These are phyloP conservation scores for Paramecium pentaurelia DNA, from an alignment of 73 alveolate species.

Conservation along the genomic window DNA sequence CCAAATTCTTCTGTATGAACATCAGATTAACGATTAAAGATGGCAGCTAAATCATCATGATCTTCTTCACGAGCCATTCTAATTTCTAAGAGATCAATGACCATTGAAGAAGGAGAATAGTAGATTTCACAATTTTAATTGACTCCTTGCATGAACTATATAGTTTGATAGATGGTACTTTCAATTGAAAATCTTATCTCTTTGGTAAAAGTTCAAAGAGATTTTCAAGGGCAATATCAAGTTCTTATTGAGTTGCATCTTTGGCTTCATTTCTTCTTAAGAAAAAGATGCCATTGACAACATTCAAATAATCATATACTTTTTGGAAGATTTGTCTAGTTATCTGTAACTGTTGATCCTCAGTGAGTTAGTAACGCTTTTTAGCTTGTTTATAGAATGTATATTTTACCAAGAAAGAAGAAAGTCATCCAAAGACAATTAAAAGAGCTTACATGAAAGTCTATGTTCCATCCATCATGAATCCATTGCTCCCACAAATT, in stretches of 20 bases:
- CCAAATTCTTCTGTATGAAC: conserved; percentile 88
- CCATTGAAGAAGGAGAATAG: conserved; percentile 76
- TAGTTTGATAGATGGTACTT: conserved; percentile 15
- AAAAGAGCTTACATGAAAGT: conserved; percentile 50
- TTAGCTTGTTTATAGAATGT: background rate
- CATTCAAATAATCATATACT: conserved; percentile 80
- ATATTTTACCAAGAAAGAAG: conserved; percentile 56
- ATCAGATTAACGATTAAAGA: conserved; percentile 81
- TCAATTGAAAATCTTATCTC: background rate
- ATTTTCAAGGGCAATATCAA: conserved; percentile 6
- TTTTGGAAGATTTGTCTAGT: conserved; percentile 76
- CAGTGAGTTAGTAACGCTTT: conserved; percentile 29
- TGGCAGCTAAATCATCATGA: conserved; percentile 91
- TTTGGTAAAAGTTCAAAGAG: background rate
- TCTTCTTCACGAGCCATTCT: conserved; percentile 92
- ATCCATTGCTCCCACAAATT: conserved; percentile 81
- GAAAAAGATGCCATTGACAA: conserved; percentile 77
- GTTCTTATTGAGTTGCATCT: conserved; percentile 19
- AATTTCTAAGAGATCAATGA: conserved; percentile 87
- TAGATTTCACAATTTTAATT: conserved; percentile 81
- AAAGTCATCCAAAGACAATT: conserved; percentile 85
- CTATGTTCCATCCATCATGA: conserved; percentile 70
- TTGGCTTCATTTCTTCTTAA: conserved; percentile 68
- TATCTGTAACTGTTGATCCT: conserved; percentile 67
- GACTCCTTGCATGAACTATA: conserved; percentile 80